Evolutionary conservation across 1,284 basidiomycete genomes (phyloP).

Genomic region (Entoloma clypeatum): DNA sequence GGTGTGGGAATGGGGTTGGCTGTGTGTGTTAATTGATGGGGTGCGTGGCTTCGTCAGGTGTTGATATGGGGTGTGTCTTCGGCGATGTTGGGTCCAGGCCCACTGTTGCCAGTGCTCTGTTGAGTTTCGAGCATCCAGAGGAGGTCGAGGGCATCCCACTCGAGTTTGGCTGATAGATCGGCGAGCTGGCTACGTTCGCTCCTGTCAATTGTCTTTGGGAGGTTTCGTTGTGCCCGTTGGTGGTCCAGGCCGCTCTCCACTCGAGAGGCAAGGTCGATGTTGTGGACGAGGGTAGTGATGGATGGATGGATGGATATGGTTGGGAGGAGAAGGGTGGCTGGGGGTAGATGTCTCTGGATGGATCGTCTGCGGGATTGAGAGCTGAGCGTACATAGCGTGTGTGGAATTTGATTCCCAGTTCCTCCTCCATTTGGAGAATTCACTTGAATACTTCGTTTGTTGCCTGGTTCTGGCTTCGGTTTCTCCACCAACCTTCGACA

Average conservation of each 20-base stretch:
- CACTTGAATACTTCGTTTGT: slow-evolving; percentile 26
- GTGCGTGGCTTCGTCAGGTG: no score
- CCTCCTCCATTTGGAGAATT: slow-evolving; percentile 31
- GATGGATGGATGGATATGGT: slow-evolving; percentile 25
- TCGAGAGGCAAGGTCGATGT: slow-evolving; percentile 7
- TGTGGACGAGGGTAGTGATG: slow-evolving; percentile 16
- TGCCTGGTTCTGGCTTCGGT: slow-evolving; percentile 25
- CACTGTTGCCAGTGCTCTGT: no score
- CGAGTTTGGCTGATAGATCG: no score
- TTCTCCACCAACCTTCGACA: slow-evolving; percentile 32
- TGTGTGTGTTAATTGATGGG: no score
- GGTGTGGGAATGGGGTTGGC: no score
- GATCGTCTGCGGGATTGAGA: slow-evolving; percentile 38
- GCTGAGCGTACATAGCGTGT: slow-evolving; percentile 29
- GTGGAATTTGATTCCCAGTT: slow-evolving; percentile 22
- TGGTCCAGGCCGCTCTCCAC: slow-evolving; percentile 5
- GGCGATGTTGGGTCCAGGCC: no score
- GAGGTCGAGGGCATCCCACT: no score
- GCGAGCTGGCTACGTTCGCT: no score
- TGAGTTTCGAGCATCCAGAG: no score
- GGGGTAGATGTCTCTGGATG: slow-evolving; percentile 34
- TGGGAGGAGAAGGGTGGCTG: slow-evolving; percentile 28
- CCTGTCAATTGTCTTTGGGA: no score
- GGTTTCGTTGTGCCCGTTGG: no score
- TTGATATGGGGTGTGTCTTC: no score